A percentile compares a stretch with the other conserved stretches of the same genome.
Evolutionary conservation across 306 rosid species (phyloP).

Genomic region (Pachyrhizus erosus): DNA sequence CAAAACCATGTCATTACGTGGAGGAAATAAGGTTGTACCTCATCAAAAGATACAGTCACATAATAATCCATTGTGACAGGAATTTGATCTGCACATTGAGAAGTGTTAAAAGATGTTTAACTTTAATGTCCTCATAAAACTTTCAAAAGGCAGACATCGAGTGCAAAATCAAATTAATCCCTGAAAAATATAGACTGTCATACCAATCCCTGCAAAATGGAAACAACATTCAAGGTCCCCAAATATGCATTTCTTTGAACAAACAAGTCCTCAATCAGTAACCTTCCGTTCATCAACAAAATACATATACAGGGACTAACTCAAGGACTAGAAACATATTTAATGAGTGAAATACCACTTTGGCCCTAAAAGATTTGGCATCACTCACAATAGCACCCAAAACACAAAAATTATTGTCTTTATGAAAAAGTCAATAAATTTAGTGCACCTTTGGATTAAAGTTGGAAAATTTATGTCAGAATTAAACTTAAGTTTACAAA

Average conservation of each 20-base stretch:
- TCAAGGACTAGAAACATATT: not conserved
- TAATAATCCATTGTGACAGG: conserved; percentile 51
- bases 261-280: not conserved
- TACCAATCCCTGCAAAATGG: not conserved
- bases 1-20: conserved; percentile 1
- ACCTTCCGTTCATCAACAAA: not conserved
- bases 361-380: not conserved
- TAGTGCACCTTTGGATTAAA: too few relatives aligned
- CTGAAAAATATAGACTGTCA: not conserved
- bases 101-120: conserved; percentile 2
- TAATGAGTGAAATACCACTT: not conserved
- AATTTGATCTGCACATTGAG: conserved; percentile 64
- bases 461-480: too few relatives aligned
- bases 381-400: not conserved
- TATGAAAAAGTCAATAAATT: not conserved
- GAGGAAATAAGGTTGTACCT: conserved; percentile 53
- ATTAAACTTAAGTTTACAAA: too few relatives aligned
- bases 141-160: not conserved
- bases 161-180: not conserved
- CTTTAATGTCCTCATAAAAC: not conserved
- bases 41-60: conserved; percentile 66
- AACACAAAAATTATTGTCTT: not conserved
- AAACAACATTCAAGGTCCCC: not conserved
- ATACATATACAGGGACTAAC: not conserved
- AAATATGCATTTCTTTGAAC: not conserved